Evolutionary conservation across 2,329 filamentous ascomycete species (phyloP).

Genomic region (Trichoderma afroharzianum): DNA sequence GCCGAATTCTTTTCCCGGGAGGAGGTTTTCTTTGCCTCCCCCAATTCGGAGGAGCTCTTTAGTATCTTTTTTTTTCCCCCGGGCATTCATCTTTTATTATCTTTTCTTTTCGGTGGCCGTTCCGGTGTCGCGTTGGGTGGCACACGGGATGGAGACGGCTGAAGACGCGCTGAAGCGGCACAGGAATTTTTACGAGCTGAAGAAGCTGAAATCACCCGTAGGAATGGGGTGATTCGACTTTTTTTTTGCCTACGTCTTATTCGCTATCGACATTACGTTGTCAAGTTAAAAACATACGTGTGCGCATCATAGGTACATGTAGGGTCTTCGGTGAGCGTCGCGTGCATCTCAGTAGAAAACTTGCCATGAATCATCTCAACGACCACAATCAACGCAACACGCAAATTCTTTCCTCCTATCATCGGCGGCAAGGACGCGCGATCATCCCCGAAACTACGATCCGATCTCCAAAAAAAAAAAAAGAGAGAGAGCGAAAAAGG

Average conservation of each 20-base stretch:
- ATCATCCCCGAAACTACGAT: background rate
- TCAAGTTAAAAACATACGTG: background rate
- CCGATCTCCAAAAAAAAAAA: background rate
- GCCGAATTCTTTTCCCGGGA: background rate
- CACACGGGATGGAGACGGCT: background rate
- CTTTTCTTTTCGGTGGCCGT: background rate
- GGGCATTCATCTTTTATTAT: background rate
- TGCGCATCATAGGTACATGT: background rate
- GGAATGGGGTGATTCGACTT: background rate
- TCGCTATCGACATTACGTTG: background rate
- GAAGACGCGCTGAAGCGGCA: background rate
- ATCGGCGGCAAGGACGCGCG: background rate
- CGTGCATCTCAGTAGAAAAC: background rate
- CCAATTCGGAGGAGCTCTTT: background rate
- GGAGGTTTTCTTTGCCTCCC: background rate
- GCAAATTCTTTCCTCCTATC: background rate
- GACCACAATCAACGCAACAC: background rate
- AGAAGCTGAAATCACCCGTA: background rate
- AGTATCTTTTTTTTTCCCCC: background rate
- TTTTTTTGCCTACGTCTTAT: background rate
- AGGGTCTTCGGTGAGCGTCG: background rate
- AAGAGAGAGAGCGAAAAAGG: background rate
- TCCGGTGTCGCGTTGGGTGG: background rate
- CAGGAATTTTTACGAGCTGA: background rate
- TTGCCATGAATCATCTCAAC: background rate